Evolutionary conservation across 2,329 filamentous ascomycete genomes (phyloP), one percentile per base, ranked within the genome.

Genomic region (Cladosporium sp.): DNA sequence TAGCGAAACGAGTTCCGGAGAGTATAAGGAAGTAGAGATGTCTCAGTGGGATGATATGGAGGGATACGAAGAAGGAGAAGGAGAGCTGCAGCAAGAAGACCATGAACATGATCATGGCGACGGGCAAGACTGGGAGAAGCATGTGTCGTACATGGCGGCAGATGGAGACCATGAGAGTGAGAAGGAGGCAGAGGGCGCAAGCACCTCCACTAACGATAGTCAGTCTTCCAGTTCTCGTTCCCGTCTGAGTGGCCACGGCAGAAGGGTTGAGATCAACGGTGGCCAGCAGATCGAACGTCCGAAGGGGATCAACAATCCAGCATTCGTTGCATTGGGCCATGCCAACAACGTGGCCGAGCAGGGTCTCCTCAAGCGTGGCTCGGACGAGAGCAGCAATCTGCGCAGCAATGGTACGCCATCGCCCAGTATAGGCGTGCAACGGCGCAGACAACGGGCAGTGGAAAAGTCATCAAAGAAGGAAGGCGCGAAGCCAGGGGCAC

Each of bases 251-350:
- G 45, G 45, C 6, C 27, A 48, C 15, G 45, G 45, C 12, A 48
- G 36, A 16, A 48, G 36, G 20, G 45, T 48, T 11, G 45, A 27
- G 39, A 39, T 19, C 45, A 39, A 39, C 16, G 36, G 36, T 13
- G 16, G 7, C 13, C 36, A 39, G 29, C 36, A 29, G 18, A n/a
- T n/a, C 1, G 16, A 18, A 15, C 32, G 32, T n/a, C 32, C 32
- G 12, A 48, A 33, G 19, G 45, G 45, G 11, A 38, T 48, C 27
- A 48, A 48, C 18, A 48, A 48, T 25, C 45, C 45, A 18, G 35
- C 45, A 33, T n/a, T 32, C 29, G 15, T 27, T 25, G 13, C 36
- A 22, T 40, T 27, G 13, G 32, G 32, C 13, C n/a, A n/a, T 7
- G 32, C 45, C 7, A 39, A 29, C 12, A 27, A 25, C 15, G 27